Evolutionary conservation across 371 early-diverging fungal genomes (phyloP).

Genomic region (Entomophthora muscae): DNA sequence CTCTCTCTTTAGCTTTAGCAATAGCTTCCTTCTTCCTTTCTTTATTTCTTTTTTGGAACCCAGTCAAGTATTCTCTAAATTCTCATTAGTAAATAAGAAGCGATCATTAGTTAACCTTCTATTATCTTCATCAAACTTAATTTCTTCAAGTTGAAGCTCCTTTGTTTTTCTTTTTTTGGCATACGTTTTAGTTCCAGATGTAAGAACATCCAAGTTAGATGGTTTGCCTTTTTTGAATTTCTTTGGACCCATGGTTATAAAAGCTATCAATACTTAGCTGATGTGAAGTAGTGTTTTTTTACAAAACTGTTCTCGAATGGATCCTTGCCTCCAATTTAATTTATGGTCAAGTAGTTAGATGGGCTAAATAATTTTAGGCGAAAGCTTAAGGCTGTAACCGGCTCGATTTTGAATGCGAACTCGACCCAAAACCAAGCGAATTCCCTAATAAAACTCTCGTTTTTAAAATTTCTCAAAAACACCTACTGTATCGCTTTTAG

Average conservation of each 20-base stretch:
- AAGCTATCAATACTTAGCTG: background rate
- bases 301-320: background rate
- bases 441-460: no score
- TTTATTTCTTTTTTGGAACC: constrained; percentile 65
- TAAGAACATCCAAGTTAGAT: background rate
- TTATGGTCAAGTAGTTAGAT: no score
- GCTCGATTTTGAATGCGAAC: no score
- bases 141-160: background rate
- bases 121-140: background rate
- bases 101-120: background rate
- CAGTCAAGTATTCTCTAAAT: constrained; percentile 49
- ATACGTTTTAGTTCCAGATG: background rate
- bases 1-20: constrained; percentile 27
- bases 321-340: no score
- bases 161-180: background rate
- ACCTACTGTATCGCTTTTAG: no score
- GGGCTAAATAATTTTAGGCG: no score
- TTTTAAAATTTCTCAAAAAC: no score
- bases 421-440: no score
- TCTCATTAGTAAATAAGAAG: constrained; percentile 1
- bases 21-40: constrained; percentile 40
- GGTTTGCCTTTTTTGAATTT: background rate
- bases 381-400: no score
- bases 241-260: background rate
- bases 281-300: background rate